A percentile compares a stretch with the other conserved stretches of the same genome.
Conservation (phyloP, 306 rosid species). For the Prunus campanulata region DNA sequence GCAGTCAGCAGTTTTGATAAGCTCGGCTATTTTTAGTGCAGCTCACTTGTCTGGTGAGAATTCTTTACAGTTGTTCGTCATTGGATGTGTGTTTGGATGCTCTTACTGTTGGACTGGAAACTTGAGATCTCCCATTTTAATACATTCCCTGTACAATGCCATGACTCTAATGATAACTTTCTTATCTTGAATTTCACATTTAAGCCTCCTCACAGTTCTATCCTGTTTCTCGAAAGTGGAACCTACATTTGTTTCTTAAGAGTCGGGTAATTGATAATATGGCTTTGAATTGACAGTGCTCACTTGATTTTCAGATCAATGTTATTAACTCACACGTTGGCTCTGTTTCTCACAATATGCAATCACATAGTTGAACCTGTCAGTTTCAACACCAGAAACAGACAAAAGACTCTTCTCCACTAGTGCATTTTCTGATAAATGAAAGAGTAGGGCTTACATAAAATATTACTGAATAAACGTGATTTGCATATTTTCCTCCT, state of each 20-base stretch:
- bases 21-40: constrained; percentile 68
- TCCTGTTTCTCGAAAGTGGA: neutral
- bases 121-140: constrained; percentile 52
- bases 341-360: neutral
- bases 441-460: neutral
- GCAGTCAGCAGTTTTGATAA: constrained; percentile 61
- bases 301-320: neutral
- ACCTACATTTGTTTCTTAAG: no score
- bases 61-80: constrained; percentile 61
- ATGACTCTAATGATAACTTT: constrained; percentile 49
- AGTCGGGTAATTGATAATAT: no score
- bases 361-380: neutral
- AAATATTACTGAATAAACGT: no score
- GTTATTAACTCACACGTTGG: neutral
- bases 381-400: neutral
- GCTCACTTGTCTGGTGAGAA: constrained; percentile 70
- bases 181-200: constrained; percentile 27
- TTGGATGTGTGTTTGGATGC: constrained; percentile 76
- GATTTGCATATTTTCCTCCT: no score
- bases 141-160: constrained; percentile 80
- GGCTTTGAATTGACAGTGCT: neutral
- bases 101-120: constrained; percentile 74
- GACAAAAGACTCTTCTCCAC: no score
- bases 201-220: no score
- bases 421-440: neutral